Conservation (phyloP, 2,329 filamentous ascomycete genomes). For the Pyrenophora tritici-repentis region DNA sequence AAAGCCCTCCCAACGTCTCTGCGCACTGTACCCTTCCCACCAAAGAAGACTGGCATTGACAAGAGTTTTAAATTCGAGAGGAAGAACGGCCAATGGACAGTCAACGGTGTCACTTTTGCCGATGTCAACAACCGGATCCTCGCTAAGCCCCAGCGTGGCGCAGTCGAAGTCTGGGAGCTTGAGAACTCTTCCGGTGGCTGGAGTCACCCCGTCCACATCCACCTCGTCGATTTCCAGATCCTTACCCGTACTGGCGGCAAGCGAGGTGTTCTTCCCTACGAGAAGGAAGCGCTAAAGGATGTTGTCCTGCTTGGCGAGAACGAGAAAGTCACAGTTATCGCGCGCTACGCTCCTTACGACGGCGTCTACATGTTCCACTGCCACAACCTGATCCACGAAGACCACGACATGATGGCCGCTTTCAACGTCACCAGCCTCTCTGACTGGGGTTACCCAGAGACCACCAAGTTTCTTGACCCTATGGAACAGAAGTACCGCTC, state of each 20-base stretch:
- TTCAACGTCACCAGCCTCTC: slow-evolving; percentile 50
- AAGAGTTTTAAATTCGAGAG: slow-evolving; percentile 42
- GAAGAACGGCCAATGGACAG: slow-evolving; percentile 43
- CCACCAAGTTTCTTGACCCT: slow-evolving; percentile 41
- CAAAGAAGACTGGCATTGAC: slow-evolving; percentile 36
- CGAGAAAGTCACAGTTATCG: slow-evolving; percentile 48
- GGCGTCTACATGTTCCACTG: slow-evolving; percentile 59
- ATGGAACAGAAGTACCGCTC: slow-evolving; percentile 39
- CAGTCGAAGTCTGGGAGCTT: slow-evolving; percentile 46
- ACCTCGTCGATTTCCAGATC: slow-evolving; percentile 64
- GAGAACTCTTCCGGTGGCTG: slow-evolving; percentile 58
- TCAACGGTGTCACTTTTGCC: slow-evolving; percentile 45
- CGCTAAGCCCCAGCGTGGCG: slow-evolving; percentile 42
- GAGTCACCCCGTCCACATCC: slow-evolving; percentile 62
- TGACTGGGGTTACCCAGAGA: slow-evolving; percentile 42
- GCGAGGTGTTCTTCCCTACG: slow-evolving; percentile 56
- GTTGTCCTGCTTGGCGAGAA: slow-evolving; percentile 60
- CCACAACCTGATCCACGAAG: slow-evolving; percentile 55
- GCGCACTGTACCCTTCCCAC: slow-evolving; percentile 41
- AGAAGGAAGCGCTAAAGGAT: slow-evolving; percentile 62
- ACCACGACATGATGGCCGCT: slow-evolving; percentile 53
- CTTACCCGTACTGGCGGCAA: slow-evolving; percentile 54
- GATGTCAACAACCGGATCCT: slow-evolving; percentile 46
- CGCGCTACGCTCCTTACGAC: slow-evolving; percentile 47
- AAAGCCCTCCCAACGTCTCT: slow-evolving; percentile 37